Conservation (phyloP, 257 asterid species). For the Scutellaria barbata region DNA sequence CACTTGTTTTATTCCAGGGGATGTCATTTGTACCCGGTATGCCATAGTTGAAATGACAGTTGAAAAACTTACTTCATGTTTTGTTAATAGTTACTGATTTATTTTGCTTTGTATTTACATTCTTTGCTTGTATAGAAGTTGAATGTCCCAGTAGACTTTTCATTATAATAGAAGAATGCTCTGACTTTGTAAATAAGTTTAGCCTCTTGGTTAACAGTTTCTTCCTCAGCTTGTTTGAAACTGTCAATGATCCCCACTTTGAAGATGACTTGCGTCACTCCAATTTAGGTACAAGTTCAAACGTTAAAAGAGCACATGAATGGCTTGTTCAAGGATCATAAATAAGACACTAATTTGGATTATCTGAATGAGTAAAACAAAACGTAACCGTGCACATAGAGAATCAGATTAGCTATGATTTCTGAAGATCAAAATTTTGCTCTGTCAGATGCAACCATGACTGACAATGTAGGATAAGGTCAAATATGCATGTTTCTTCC, state of each 20-base stretch:
- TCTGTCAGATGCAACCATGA: neutral
- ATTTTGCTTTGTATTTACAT: neutral
- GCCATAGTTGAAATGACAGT: conserved; percentile 20
- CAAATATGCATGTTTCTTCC: neutral
- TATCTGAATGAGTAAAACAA: neutral
- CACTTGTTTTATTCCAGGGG: conserved; percentile 63
- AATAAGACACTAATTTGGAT: neutral
- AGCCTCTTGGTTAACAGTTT: neutral
- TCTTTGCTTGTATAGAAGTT: conserved; percentile 24
- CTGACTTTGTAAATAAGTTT: neutral
- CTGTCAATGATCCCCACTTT: neutral
- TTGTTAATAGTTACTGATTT: conserved; percentile 20
- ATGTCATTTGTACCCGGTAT: conserved; percentile 87
- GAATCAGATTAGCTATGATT: neutral
- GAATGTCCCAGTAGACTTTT: conserved; percentile 8
- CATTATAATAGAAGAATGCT: conserved; percentile 5
- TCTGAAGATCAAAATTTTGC: neutral
- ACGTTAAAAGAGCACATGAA: no score
- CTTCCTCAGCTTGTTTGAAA: neutral
- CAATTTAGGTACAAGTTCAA: neutral
- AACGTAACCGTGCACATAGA: neutral
- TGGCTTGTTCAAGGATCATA: no score
- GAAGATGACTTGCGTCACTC: conserved; percentile 10
- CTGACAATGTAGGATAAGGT: neutral
- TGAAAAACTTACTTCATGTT: conserved; percentile 1